phyloP scores from a whole-genome alignment of 1,284 basidiomycete species.

The Rhodotorula sp. region DNA sequence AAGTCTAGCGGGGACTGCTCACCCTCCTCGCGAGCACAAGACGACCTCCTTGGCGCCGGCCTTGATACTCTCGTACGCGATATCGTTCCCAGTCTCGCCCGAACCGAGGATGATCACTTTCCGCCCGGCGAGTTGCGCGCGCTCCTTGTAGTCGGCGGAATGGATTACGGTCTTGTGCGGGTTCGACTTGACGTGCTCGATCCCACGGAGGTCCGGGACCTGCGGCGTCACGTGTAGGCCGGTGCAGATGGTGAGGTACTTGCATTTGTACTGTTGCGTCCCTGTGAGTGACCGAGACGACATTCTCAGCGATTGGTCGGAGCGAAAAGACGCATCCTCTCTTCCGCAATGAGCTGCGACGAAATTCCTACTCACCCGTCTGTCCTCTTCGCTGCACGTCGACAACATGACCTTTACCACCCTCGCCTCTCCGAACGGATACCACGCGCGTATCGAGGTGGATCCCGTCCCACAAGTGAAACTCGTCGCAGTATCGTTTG shows the following conservation, averaged over 20 bases:
- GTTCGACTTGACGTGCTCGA: conserved; percentile 40
- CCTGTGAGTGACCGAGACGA: background rate
- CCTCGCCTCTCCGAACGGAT: conserved; percentile 49
- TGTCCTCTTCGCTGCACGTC: conserved; percentile 44
- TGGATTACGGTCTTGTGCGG: conserved; percentile 53
- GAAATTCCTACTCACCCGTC: conserved; percentile 29
- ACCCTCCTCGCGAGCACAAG: conserved; percentile 58
- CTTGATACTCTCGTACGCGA: conserved; percentile 56
- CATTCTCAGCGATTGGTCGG: too few relatives aligned
- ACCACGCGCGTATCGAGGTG: conserved; percentile 55
- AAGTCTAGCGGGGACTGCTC: conserved; percentile 43
- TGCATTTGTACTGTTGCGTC: conserved; percentile 46
- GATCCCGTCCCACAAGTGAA: conserved; percentile 52
- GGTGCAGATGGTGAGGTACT: conserved; percentile 54
- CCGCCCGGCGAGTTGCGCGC: conserved; percentile 54
- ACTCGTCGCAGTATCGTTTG: conserved; percentile 56
- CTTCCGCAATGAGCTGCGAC: background rate
- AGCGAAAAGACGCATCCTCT: background rate
- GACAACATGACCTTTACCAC: conserved; percentile 42
- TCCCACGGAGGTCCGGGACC: conserved; percentile 56
- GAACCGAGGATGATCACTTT: conserved; percentile 60
- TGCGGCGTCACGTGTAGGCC: conserved; percentile 54
- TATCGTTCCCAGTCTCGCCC: conserved; percentile 67
- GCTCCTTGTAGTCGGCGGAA: conserved; percentile 58
- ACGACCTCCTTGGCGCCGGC: conserved; percentile 56